These are phyloP conservation scores for Candida awuae DNA, from an alignment of 805 yeast genomes.

Conservation along the genomic window DNA sequence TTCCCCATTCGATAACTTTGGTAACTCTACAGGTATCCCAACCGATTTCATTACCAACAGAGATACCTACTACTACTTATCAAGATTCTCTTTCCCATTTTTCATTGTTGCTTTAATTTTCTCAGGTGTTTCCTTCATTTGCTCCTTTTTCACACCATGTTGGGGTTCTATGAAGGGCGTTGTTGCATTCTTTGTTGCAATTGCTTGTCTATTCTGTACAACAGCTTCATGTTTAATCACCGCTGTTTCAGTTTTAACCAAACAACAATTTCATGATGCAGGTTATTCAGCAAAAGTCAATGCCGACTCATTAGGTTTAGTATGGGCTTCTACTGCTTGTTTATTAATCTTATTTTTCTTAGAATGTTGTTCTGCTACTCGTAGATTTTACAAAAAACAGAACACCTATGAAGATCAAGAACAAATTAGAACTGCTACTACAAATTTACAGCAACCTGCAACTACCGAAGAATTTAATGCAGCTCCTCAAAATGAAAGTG, in stretches of 20 bases:
- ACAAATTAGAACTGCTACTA: slow-evolving; percentile 7
- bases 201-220: slow-evolving; percentile 47
- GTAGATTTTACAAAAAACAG: slow-evolving; percentile 45
- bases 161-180: slow-evolving; percentile 48
- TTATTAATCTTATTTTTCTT: slow-evolving; percentile 43
- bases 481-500: slow-evolving; percentile 32
- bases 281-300: slow-evolving; percentile 44
- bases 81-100: slow-evolving; percentile 60
- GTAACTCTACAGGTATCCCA: slow-evolving; percentile 46
- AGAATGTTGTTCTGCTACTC: slow-evolving; percentile 43
- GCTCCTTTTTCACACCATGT: slow-evolving; percentile 48
- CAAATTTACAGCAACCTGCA: slow-evolving; percentile 19
- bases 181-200: slow-evolving; percentile 40
- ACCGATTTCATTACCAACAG: slow-evolving; percentile 44
- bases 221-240: slow-evolving; percentile 68
- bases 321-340: slow-evolving; percentile 64
- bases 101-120: slow-evolving; percentile 53
- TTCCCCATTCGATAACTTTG: slow-evolving; percentile 68
- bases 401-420: slow-evolving; percentile 13
- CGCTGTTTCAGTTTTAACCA: slow-evolving; percentile 71
- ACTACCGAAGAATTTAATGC: slow-evolving; percentile 2
- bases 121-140: slow-evolving; percentile 52
- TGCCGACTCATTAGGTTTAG: slow-evolving; percentile 47
- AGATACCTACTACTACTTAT: slow-evolving; percentile 51
- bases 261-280: slow-evolving; percentile 50